Base-by-base conservation (phyloP, 2,329 filamentous ascomycete species). In the Fusarium solani-melongenae region DNA sequence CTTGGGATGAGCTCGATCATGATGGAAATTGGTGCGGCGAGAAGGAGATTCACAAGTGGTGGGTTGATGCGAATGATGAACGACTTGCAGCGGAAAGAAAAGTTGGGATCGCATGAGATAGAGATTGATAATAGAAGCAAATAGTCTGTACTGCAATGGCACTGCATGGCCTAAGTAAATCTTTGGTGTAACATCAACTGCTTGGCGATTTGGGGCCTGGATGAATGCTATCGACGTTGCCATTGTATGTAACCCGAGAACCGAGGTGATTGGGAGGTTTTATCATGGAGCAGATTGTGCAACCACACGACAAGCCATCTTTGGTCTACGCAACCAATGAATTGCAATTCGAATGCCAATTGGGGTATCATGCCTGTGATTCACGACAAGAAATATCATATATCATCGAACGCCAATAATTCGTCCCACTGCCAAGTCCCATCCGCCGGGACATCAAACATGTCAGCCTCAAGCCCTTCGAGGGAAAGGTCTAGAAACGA, bases 21-120 rank as follows among this genome's bases (percentile, higher is more conserved):
- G 15, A 72, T 11, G 69, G 64, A 1, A 24, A n/a, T 1, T 72
- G 69, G 69, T 38, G 2, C 8, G 49, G 69, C 0, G 14, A 11
- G 0, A 49, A 66, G 1, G 64, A 68, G 6, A 49, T 36, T 14
- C 69, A 72, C 4, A 59, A 72, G 11, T 72, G 69, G 69, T 72
- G 69, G 69, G 22, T 62, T 20, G 60, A 69, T 1, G 65, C 69
- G 3, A 59, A 59, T 7, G n/a, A 39, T 10, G 56, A 41, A 22
- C 31, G 56, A 22, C n/a, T 59, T 6, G 56, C 36, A 5, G 56
- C 56, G 11, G 56, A 59, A 29, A 53, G 46, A n/a, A n/a, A 33
- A 53, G 46, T 53, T 33, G 46, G 46, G 3, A 53, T 53, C 5
- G 46, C 11, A 31, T 53, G 12, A 33, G n/a, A 31, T 27, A 46